phyloP scores from a whole-genome alignment of 257 asterid species.

The Marsdenia floribunda region DNA sequence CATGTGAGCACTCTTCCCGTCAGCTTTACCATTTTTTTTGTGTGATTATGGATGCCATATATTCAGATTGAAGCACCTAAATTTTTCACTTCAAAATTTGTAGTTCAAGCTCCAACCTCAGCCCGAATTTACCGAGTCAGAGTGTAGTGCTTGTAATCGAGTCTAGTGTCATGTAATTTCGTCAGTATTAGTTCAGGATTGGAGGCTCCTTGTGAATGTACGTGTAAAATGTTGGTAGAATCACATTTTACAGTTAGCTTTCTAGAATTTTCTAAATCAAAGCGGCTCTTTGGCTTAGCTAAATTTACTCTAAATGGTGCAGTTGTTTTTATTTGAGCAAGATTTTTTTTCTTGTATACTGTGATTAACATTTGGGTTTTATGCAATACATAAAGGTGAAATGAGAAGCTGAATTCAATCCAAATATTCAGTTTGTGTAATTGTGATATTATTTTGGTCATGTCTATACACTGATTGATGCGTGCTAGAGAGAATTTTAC shows the following conservation, averaged over 20 bases:
- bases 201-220: constrained; percentile 7
- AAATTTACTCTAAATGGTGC: too few species aligned
- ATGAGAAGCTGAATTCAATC: too few species aligned
- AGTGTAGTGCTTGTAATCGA: not conserved
- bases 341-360: too few species aligned
- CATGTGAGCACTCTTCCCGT: not conserved
- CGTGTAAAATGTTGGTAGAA: not conserved
- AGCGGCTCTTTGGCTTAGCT: too few species aligned
- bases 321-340: too few species aligned
- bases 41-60: not conserved
- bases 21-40: not conserved
- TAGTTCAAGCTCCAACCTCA: not conserved
- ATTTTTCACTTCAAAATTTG: not conserved
- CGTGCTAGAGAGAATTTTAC: too few species aligned
- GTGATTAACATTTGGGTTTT: too few species aligned
- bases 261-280: not conserved
- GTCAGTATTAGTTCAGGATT: constrained; percentile 5
- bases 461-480: too few species aligned
- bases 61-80: constrained; percentile 3
- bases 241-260: not conserved
- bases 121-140: not conserved
- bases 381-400: too few species aligned
- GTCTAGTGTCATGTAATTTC: constrained; percentile 6
- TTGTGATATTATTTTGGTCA: too few species aligned
- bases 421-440: too few species aligned